A percentile compares a stretch with the other conserved stretches of the same genome.
These are phyloP conservation scores for Nicotiana rustica DNA, from an alignment of 305 asterid species.

Conservation along the genomic window DNA sequence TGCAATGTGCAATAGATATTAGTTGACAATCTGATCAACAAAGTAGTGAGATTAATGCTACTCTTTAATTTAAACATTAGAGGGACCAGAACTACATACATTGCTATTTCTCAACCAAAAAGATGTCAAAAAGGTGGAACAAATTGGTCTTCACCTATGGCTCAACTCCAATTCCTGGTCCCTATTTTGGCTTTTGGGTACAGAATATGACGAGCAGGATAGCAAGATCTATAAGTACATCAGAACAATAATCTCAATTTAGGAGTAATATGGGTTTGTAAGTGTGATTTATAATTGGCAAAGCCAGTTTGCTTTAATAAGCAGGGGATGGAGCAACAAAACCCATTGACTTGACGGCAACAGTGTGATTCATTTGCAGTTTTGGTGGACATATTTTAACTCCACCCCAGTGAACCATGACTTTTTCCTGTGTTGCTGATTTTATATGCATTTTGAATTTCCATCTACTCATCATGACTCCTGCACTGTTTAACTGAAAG, in stretches of 20 bases:
- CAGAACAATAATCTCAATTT: neutral
- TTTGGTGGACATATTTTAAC: conserved; percentile 4
- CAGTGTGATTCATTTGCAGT: neutral
- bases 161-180: neutral
- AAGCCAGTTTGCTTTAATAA: neutral
- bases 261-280: neutral
- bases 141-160: neutral
- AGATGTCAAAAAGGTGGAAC: neutral
- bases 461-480: conserved; percentile 14
- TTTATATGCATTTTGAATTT: neutral
- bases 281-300: neutral
- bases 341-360: neutral
- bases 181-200: neutral
- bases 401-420: neutral
- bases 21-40: neutral
- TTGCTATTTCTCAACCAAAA: neutral
- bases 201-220: neutral
- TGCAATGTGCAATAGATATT: neutral
- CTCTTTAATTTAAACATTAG: neutral
- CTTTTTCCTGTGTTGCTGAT: conserved; percentile 10
- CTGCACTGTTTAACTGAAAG: neutral
- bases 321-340: neutral
- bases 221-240: neutral
- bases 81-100: neutral
- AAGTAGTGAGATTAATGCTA: neutral